Conservation (phyloP, 768 basidiomycete species). For the Calocybe cyanea region DNA sequence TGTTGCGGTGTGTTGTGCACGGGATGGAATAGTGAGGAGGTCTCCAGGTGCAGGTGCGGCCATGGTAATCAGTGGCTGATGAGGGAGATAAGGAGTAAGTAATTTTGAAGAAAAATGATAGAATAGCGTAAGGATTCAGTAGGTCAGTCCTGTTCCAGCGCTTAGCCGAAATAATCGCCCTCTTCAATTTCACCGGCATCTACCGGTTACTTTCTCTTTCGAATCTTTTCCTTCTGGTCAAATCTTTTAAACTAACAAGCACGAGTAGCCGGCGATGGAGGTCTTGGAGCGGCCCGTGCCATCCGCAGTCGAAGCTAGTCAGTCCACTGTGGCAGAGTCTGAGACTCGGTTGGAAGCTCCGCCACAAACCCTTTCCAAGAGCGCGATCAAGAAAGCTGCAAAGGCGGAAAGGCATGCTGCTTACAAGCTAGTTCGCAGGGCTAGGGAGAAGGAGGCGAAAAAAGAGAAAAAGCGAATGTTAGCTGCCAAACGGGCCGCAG, state of each 20-base stretch:
- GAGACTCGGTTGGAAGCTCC: slow-evolving; percentile 6
- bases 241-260: background rate
- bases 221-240: slow-evolving; percentile 8
- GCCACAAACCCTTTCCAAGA: slow-evolving; percentile 59
- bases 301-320: slow-evolving; percentile 7
- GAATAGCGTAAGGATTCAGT: slow-evolving; percentile 20
- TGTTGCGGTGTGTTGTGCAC: slow-evolving; percentile 72
- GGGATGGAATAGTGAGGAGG: slow-evolving; percentile 50
- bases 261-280: slow-evolving; percentile 5
- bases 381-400: slow-evolving; percentile 72
- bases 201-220: slow-evolving; percentile 28
- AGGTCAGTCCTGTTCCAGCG: slow-evolving; percentile 16
- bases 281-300: slow-evolving; percentile 8
- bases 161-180: slow-evolving; percentile 36
- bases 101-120: slow-evolving; percentile 15
- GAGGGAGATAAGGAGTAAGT: slow-evolving; percentile 14
- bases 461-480: slow-evolving; percentile 66
- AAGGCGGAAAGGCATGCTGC: slow-evolving; percentile 64
- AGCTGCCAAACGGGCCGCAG: slow-evolving; percentile 59
- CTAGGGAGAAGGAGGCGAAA: slow-evolving; percentile 71
- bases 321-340: slow-evolving; percentile 1
- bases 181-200: slow-evolving; percentile 38
- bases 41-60: slow-evolving; percentile 36
- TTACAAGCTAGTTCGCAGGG: slow-evolving; percentile 68
- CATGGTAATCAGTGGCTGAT: slow-evolving; percentile 22